A percentile compares a stretch with the other conserved stretches of the same genome.
Conservation (phyloP, 495 filamentous ascomycete genomes). For the Aspergillus nidulans region DNA sequence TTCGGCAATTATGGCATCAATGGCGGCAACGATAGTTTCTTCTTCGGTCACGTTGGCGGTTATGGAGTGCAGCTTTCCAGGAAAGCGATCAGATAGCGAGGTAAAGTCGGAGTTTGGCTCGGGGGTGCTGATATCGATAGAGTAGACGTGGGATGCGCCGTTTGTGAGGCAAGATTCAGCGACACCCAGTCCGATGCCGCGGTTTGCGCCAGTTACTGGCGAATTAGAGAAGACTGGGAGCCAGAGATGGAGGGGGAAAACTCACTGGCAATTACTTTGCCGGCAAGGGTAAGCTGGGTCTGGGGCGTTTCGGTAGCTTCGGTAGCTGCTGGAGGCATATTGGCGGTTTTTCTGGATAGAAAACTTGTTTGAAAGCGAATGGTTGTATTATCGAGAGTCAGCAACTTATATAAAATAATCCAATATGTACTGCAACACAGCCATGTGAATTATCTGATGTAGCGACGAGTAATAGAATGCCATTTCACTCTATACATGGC, state of each 20-base stretch:
- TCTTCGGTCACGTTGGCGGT: slow-evolving; percentile 53
- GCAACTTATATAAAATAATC: background rate
- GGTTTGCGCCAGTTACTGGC: slow-evolving; percentile 3
- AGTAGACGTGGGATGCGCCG: slow-evolving; percentile 45
- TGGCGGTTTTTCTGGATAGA: background rate
- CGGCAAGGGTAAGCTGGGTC: background rate
- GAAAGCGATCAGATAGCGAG: slow-evolving; percentile 54
- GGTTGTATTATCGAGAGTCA: background rate
- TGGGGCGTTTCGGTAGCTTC: background rate
- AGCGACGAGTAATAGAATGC: background rate
- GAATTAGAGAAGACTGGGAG: background rate
- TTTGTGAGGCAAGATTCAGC: slow-evolving; percentile 1
- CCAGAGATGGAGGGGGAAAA: background rate
- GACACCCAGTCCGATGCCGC: slow-evolving; percentile 1
- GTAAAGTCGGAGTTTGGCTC: slow-evolving; percentile 49
- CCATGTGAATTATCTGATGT: too few species aligned
- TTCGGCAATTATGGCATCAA: slow-evolving; percentile 22
- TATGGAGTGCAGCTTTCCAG: slow-evolving; percentile 63
- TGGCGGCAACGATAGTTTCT: slow-evolving; percentile 17
- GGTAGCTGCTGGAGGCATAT: background rate
- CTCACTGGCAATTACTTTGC: slow-evolving; percentile 2
- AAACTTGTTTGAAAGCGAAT: background rate
- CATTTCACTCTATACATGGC: background rate
- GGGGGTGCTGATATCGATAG: slow-evolving; percentile 57
- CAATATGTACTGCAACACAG: background rate